Percentiles rank a stretch among this genome's conserved stretches.
These are phyloP conservation scores for Gnomoniopsis smithogilvyi DNA, from an alignment of 2,329 filamentous ascomycete genomes.

Conservation along the genomic window DNA sequence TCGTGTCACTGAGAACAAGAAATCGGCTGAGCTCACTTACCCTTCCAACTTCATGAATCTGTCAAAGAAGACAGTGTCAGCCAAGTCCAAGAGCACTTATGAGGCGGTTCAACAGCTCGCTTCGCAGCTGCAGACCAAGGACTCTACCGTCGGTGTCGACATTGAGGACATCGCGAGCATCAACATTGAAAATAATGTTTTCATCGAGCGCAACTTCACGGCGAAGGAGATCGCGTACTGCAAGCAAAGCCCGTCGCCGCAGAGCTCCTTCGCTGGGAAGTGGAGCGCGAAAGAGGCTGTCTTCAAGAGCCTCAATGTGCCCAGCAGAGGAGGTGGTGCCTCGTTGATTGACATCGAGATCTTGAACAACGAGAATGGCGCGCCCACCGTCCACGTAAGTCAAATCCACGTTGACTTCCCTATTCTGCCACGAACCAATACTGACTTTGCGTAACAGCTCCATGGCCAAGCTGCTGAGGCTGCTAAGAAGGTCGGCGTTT, in stretches of 20 bases:
- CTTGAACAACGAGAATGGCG: constrained; percentile 73
- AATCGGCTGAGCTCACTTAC: constrained; percentile 75
- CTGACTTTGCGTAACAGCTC: constrained; percentile 59
- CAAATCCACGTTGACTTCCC: not conserved
- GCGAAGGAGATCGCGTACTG: constrained; percentile 82
- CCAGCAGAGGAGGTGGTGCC: constrained; percentile 83
- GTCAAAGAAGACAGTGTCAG: constrained; percentile 48
- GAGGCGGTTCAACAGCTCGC: constrained; percentile 77
- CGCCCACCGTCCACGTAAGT: constrained; percentile 80
- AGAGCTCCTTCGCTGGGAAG: constrained; percentile 88
- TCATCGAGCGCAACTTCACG: constrained; percentile 94
- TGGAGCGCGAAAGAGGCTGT: constrained; percentile 99
- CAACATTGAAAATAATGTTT: constrained; percentile 92
- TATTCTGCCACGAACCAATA: not conserved
- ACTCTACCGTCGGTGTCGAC: constrained; percentile 87
- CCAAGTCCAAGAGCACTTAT: constrained; percentile 60
- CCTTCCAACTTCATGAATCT: constrained; percentile 65
- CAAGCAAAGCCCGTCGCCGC: constrained; percentile 70
- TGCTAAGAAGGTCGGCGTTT: constrained; percentile 83
- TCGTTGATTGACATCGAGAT: constrained; percentile 95
- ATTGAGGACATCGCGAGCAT: constrained; percentile 85
- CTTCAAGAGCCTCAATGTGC: constrained; percentile 92
- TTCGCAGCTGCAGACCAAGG: constrained; percentile 56
- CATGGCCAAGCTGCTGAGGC: constrained; percentile 80
- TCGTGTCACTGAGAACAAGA: constrained; percentile 82